Evolutionary conservation across 1,284 basidiomycete genomes (phyloP), one percentile per base, ranked within the genome.

Genomic region (Rhodotorula sp.): DNA sequence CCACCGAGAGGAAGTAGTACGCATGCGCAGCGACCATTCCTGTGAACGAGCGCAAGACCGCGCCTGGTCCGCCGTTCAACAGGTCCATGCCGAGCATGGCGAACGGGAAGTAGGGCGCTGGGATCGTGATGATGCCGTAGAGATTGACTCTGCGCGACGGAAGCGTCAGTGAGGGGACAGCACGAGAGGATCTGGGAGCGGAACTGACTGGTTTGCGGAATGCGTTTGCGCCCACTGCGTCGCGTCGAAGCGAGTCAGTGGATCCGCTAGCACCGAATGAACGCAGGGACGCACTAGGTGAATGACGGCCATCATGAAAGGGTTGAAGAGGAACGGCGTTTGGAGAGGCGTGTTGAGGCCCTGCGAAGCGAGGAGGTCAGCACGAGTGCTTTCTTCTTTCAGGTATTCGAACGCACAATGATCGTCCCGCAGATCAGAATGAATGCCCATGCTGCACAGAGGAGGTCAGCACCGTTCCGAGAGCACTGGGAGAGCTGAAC

Each of bases 21-120:
- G 85, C 79, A 77, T 93, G 90, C 0, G 90, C 91, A 1, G 88
- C 84, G 51, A 91, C 82, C 29, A 89, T 84, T 2, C 91, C 92
- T 0, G 88, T 88, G 39, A 90, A 78, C 59, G 85, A 82, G 63
- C 82, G 78, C 2, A 87, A 85, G 5, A 87, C 89, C 6, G 84
- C 84, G 0, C 66, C 49, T 0, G 86, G 86, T 5, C 91, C 91
- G 19, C 81, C 86, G 70, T 84, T 84, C 74, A 92, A 78, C 51
- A 90, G 78, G 79, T 93, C 91, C 76, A 94, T 80, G 48, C 77
- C 85, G 62, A 94, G 84, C 76, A 93, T 84, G 52, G 86, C 84
- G 77, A 88, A 91, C 0, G 92, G 90, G 71, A 90, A 85, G 79
- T 89, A 94, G 68, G 82, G 81, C 68, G 90, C 80, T 0, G 89